Base-by-base conservation (phyloP, 805 yeast genomes). In the Yamadazyma sp. region DNA sequence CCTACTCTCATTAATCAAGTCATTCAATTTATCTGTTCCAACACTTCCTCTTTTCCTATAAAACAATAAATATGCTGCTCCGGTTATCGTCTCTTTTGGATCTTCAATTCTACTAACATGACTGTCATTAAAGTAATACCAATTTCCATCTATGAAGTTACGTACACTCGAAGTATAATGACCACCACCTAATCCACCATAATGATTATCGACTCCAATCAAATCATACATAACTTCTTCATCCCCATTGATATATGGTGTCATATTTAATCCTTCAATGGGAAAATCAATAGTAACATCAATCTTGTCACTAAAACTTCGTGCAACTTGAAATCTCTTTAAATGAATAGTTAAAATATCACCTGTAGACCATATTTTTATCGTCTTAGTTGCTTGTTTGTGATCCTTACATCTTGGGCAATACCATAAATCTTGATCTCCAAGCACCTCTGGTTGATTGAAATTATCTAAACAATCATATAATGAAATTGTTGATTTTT, bases 151-250 rank as follows among this genome's bases (percentile, higher is more conserved):
- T 27, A 77, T 69, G 56, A 78, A 81, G 52, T 89, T 89, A 55
- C 82, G 83, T 0, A 76, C 96, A 50, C 79, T 82, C 0, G 98
- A 85, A 1, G 98, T 93, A 58, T 93, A 91, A 64, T 93, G 98
- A 2, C 98, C 98, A 4, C 98, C 98, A 0, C 98, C 97, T 13
- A 91, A 66, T 0, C 97, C 96, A 33, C 98, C 98, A 55, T 73
- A 88, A 54, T 93, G 98, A 55, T 91, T 93, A 55, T 89, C 98
- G 15, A 93, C 96, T 0, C 93, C 98, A 49, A 86, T 71, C 43
- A 93, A 65, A 54, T 93, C 98, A 58, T 91, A 91, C 1, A 85
- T 53, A n/a, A 53, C 33, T 30, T 57, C 60, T 29, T 50, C 64
- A 10, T 56, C 54, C 3, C 55, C 50, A 26, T 58, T 55, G 4